Conservation (phyloP, 805 yeast species). For the Tetrapisispora fleetii region DNA sequence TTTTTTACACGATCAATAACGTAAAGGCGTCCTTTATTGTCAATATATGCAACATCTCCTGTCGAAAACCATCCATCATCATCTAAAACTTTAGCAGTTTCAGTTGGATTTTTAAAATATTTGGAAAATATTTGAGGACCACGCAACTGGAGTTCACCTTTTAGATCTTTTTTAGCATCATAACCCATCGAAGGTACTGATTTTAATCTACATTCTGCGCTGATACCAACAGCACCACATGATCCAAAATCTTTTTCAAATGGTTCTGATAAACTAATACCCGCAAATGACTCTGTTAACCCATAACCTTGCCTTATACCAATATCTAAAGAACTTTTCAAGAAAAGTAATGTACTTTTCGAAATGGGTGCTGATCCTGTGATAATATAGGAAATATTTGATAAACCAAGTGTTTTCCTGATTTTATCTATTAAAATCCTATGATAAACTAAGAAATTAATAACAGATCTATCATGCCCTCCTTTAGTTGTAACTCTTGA, state of each 20-base stretch:
- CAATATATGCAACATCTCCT: constrained; percentile 54
- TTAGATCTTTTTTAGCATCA: constrained; percentile 32
- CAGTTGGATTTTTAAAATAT: constrained; percentile 48
- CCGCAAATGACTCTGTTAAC: constrained; percentile 63
- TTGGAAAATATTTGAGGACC: constrained; percentile 53
- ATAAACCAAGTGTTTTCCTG: constrained; percentile 39
- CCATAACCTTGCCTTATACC: constrained; percentile 68
- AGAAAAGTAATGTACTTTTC: constrained; percentile 47
- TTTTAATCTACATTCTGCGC: constrained; percentile 48
- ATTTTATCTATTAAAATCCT: constrained; percentile 34
- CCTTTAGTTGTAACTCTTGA: constrained; percentile 22
- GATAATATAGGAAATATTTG: constrained; percentile 32
- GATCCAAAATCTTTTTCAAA: constrained; percentile 42
- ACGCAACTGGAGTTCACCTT: constrained; percentile 54
- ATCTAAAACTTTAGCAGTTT: constrained; percentile 43
- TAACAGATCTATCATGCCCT: constrained; percentile 33
- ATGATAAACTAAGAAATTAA: constrained; percentile 29
- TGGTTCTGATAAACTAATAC: constrained; percentile 37
- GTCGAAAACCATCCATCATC: constrained; percentile 56
- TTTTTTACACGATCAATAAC: constrained; percentile 72
- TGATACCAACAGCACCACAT: constrained; percentile 49
- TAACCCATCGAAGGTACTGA: constrained; percentile 60
- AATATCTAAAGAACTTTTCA: constrained; percentile 50
- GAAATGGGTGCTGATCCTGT: constrained; percentile 68
- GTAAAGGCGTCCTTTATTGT: constrained; percentile 41